These are phyloP conservation scores for Colletotrichum zoysiae DNA, from an alignment of 2,329 filamentous ascomycete species.

Conservation along the genomic window DNA sequence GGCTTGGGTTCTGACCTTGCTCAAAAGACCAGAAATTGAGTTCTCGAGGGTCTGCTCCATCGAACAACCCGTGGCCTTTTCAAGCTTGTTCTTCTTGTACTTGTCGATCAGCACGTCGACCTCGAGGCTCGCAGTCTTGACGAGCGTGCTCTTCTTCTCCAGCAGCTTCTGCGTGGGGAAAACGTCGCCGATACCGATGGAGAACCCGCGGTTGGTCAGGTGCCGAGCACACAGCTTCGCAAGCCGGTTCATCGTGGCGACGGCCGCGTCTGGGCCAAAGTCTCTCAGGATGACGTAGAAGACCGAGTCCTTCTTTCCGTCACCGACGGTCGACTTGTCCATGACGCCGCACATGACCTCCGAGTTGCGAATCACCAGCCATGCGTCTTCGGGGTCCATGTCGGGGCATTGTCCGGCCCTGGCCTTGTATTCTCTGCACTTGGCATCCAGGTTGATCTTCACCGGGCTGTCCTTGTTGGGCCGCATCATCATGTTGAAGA, in stretches of 20 bases:
- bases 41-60: slow-evolving; percentile 94
- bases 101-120: slow-evolving; percentile 86
- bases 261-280: slow-evolving; percentile 90
- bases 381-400: slow-evolving; percentile 89
- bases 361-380: slow-evolving; percentile 93
- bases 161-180: slow-evolving; percentile 82
- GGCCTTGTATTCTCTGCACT: slow-evolving; percentile 84
- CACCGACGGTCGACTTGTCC: slow-evolving; percentile 98
- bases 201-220: slow-evolving; percentile 92
- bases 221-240: slow-evolving; percentile 91
- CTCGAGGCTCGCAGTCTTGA: slow-evolving; percentile 81
- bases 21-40: slow-evolving; percentile 89
- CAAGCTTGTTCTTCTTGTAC: slow-evolving; percentile 83
- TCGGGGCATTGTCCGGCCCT: slow-evolving; percentile 70
- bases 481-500: slow-evolving; percentile 92
- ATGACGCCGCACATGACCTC: slow-evolving; percentile 97
- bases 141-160: slow-evolving; percentile 79
- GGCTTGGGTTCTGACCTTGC: slow-evolving; percentile 89
- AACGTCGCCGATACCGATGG: slow-evolving; percentile 95
- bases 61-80: slow-evolving; percentile 89
- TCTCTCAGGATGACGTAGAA: slow-evolving; percentile 98
- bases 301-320: slow-evolving; percentile 96
- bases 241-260: slow-evolving; percentile 92
- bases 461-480: slow-evolving; percentile 88
- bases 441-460: slow-evolving; percentile 91